A percentile compares a stretch with the other conserved stretches of the same genome.
Evolutionary conservation across 2,329 filamentous ascomycete species (phyloP).

Genomic region (Tetracladium maxilliforme): DNA sequence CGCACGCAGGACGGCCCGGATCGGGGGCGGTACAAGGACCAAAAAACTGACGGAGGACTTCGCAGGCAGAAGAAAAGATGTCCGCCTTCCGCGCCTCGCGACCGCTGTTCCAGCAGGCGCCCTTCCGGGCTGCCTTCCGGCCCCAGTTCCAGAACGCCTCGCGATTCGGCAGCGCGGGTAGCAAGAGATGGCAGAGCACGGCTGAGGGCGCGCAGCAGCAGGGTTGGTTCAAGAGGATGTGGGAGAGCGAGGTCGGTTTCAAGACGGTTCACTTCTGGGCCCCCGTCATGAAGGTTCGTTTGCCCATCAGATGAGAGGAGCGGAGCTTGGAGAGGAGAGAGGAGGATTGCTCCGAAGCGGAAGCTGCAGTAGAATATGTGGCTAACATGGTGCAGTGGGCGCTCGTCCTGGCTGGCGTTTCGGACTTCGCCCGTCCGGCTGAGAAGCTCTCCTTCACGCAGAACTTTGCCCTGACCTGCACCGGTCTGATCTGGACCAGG

Average conservation of each 20-base stretch:
- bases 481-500: conserved; percentile 92
- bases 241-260: conserved; percentile 66
- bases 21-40: too few relatives aligned
- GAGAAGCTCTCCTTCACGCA: conserved; percentile 88
- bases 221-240: conserved; percentile 62
- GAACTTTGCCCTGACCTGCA: conserved; percentile 79
- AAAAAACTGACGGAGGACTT: too few relatives aligned
- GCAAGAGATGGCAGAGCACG: conserved; percentile 60
- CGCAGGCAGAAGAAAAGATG: too few relatives aligned
- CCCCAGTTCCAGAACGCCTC: conserved; percentile 40
- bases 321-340: too few relatives aligned
- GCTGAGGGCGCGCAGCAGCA: conserved; percentile 30
- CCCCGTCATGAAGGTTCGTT: conserved; percentile 69
- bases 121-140: conserved; percentile 26
- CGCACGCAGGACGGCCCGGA: too few relatives aligned
- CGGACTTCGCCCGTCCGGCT: conserved; percentile 81
- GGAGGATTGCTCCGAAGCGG: too few relatives aligned
- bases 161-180: conserved; percentile 26
- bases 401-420: conserved; percentile 80
- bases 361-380: conserved; percentile 1
- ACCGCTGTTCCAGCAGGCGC: conserved; percentile 38
- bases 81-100: conserved; percentile 35
- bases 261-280: conserved; percentile 99
- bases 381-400: conserved; percentile 48
- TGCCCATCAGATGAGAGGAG: background rate